Percentiles rank a stretch among this genome's conserved stretches.
These are phyloP conservation scores for Vitis hybrid DNA, from an alignment of 177 flowering plant species.

Conservation along the genomic window DNA sequence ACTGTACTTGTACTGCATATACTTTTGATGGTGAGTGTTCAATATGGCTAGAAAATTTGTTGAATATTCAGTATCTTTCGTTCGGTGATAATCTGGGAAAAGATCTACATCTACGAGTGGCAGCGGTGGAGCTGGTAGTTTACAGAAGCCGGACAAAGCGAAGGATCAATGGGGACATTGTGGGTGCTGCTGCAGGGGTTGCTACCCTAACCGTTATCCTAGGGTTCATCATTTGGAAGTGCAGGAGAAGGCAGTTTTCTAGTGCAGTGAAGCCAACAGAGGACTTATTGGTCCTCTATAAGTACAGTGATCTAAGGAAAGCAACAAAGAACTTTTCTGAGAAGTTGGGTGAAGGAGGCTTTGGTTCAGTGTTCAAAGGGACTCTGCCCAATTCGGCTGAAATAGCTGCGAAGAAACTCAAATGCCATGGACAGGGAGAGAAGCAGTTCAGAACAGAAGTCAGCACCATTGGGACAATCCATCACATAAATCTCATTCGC, in stretches of 20 bases:
- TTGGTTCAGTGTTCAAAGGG: not conserved
- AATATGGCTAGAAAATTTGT: conserved; percentile 2
- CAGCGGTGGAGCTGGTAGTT: not conserved
- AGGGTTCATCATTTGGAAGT: not conserved
- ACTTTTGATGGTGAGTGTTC: not conserved
- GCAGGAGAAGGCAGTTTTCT: not conserved
- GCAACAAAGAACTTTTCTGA: not conserved
- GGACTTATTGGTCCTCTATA: not conserved
- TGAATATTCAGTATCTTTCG: not conserved
- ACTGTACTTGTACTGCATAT: not conserved
- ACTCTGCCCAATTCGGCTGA: not conserved
- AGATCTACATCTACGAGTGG: not conserved
- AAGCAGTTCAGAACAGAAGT: not conserved
- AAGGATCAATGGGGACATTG: not conserved
- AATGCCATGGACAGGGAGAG: not conserved
- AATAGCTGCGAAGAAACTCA: conserved; percentile 1
- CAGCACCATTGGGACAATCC: conserved; percentile 1
- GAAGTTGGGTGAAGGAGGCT: not conserved
- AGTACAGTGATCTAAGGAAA: not conserved
- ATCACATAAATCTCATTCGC: not conserved
- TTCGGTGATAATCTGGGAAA: conserved; percentile 2
- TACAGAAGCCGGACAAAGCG: not conserved
- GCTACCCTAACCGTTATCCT: not conserved
- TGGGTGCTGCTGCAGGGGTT: conserved; percentile 2
- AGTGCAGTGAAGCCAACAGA: not conserved